Conservation (phyloP, 1,284 basidiomycete species). For the Fomitopsis schrenkii region DNA sequence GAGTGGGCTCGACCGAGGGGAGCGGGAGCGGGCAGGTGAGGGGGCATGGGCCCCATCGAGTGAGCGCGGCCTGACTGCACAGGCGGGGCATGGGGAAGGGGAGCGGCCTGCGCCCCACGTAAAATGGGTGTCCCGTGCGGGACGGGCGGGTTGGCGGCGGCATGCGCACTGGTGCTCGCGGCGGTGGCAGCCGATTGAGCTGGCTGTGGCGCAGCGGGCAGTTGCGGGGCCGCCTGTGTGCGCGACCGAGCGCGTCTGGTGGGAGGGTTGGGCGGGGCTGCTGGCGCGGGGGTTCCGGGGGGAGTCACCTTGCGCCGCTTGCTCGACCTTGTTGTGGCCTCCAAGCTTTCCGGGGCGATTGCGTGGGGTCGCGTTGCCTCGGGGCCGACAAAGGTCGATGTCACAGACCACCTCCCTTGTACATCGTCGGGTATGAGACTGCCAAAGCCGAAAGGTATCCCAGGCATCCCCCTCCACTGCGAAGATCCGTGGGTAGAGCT, state of each 20-base stretch:
- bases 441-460: too few species aligned
- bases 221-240: neutral
- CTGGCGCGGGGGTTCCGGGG: neutral
- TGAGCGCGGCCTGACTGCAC: neutral
- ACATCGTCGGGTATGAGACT: too few species aligned
- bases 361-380: too few species aligned
- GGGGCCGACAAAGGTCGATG: too few species aligned
- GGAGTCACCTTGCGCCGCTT: neutral
- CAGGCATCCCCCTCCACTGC: too few species aligned
- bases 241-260: neutral
- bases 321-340: neutral
- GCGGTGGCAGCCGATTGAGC: neutral
- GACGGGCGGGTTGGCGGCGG: neutral
- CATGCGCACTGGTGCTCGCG: neutral
- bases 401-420: too few species aligned
- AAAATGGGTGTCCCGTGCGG: neutral
- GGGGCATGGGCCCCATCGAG: neutral
- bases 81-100: neutral
- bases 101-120: neutral
- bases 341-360: neutral
- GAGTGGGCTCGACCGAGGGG: neutral
- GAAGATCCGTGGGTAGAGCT: too few species aligned
- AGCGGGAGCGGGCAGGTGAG: neutral
- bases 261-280: neutral
- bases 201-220: neutral